Evolutionary conservation across 345 rosid species (phyloP).

Genomic region (Citrus trifoliata): DNA sequence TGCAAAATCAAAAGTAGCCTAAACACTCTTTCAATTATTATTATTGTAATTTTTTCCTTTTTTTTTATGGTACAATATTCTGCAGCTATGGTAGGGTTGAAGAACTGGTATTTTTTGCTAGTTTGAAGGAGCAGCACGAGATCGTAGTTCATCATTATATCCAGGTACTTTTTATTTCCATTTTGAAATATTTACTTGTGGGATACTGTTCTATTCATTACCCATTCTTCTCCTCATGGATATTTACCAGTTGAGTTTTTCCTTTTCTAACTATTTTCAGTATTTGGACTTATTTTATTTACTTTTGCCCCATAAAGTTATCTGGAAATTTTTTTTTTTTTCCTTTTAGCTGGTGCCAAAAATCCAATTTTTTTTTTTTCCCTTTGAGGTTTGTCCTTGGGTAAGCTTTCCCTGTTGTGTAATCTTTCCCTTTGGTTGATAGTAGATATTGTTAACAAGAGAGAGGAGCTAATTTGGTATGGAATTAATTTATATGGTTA

Average conservation of each 20-base stretch:
- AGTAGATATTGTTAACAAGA: not conserved
- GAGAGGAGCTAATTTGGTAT: not conserved
- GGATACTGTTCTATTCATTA: not conserved
- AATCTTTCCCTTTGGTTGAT: not conserved
- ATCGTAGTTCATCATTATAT: conserved; percentile 86
- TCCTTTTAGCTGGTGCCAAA: not conserved
- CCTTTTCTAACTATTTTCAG: not conserved
- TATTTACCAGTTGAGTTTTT: not conserved
- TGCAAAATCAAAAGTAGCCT: not conserved
- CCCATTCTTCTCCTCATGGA: not conserved
- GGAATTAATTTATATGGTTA: not conserved
- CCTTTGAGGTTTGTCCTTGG: too few species aligned
- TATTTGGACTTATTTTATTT: not conserved
- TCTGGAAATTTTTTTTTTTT: not conserved
- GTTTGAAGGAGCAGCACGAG: conserved; percentile 89
- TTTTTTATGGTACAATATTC: conserved; percentile 18
- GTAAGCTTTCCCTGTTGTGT: not conserved
- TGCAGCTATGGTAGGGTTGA: conserved; percentile 96
- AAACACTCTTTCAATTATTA: not conserved
- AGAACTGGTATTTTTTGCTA: conserved; percentile 94
- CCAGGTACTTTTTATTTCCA: conserved; percentile 52
- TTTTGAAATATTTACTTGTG: conserved; percentile 1
- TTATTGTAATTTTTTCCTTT: not conserved
- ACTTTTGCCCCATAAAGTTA: not conserved
- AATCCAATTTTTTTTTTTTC: not conserved